Evolutionary conservation across 2,329 filamentous ascomycete genomes (phyloP).

Genomic region (Penicillium fuscoglaucum): DNA sequence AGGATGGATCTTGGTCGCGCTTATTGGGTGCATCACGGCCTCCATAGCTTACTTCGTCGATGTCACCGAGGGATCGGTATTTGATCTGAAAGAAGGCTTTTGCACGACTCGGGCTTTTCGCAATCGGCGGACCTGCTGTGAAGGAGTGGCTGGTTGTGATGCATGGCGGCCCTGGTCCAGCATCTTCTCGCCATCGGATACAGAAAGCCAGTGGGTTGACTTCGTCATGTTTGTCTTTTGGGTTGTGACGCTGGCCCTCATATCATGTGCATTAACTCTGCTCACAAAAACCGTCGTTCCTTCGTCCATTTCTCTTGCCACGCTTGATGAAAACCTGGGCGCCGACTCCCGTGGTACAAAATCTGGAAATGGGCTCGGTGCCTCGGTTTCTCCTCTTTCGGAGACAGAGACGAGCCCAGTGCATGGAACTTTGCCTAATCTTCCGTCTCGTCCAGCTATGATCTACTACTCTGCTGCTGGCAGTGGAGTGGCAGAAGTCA

Average conservation of each 20-base stretch:
- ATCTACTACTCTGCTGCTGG: slow-evolving; percentile 95
- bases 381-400: slow-evolving; percentile 43
- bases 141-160: slow-evolving; percentile 55
- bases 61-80: slow-evolving; percentile 78
- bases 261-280: slow-evolving; percentile 77
- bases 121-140: slow-evolving; percentile 68
- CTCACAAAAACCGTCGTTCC: slow-evolving; percentile 93
- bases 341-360: slow-evolving; percentile 57
- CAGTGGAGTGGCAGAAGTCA: slow-evolving; percentile 94
- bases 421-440: slow-evolving; percentile 35
- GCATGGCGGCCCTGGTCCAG: slow-evolving; percentile 67
- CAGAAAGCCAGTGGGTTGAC: slow-evolving; percentile 64
- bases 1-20: slow-evolving; percentile 88
- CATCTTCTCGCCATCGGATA: slow-evolving; percentile 55
- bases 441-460: slow-evolving; percentile 63
- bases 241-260: slow-evolving; percentile 67
- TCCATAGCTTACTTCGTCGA: slow-evolving; percentile 85
- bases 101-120: slow-evolving; percentile 72
- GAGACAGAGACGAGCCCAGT: slow-evolving; percentile 39
- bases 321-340: slow-evolving; percentile 87
- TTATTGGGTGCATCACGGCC: slow-evolving; percentile 85
- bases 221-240: slow-evolving; percentile 73
- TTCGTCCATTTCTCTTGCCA: slow-evolving; percentile 80
- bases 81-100: slow-evolving; percentile 89
- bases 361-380: slow-evolving; percentile 45